phyloP scores from a whole-genome alignment of 2,329 filamentous ascomycete species.

The Paraconiothyrium brasiliense region DNA sequence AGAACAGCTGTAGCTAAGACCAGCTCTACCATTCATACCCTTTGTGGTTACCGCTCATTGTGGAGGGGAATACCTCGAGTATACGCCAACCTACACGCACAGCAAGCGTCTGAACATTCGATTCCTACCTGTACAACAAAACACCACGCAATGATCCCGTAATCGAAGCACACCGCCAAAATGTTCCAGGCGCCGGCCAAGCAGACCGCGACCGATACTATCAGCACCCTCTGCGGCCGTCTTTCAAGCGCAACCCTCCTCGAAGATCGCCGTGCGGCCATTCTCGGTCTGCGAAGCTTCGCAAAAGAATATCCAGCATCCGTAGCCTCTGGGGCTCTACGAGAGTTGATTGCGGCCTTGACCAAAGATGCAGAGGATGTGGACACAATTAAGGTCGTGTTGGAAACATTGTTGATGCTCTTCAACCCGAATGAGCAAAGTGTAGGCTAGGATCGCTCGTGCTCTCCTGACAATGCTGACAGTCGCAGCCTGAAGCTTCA shows the following conservation, averaged over 20 bases:
- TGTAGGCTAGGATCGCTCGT: slow-evolving; percentile 32
- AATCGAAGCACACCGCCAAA: slow-evolving; percentile 25
- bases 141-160: slow-evolving; percentile 32
- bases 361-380: slow-evolving; percentile 92
- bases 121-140: background rate
- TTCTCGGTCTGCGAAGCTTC: slow-evolving; percentile 92
- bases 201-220: slow-evolving; percentile 95
- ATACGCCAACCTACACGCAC: background rate
- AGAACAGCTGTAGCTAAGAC: slow-evolving; percentile 5
- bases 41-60: background rate
- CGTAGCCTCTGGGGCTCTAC: slow-evolving; percentile 90
- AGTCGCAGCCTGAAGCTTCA: slow-evolving; percentile 82
- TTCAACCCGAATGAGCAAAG: slow-evolving; percentile 75
- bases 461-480: slow-evolving; percentile 5
- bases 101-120: background rate
- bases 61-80: background rate
- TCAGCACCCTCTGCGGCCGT: slow-evolving; percentile 86
- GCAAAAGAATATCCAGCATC: slow-evolving; percentile 96
- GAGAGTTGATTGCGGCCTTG: slow-evolving; percentile 85
- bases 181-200: slow-evolving; percentile 82
- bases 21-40: background rate
- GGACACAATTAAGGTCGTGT: slow-evolving; percentile 92
- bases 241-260: slow-evolving; percentile 89
- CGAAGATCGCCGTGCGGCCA: slow-evolving; percentile 92
- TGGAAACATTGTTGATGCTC: slow-evolving; percentile 95